Evolutionary conservation across 257 asterid species (phyloP).

Genomic region (Buddleja alternifolia): DNA sequence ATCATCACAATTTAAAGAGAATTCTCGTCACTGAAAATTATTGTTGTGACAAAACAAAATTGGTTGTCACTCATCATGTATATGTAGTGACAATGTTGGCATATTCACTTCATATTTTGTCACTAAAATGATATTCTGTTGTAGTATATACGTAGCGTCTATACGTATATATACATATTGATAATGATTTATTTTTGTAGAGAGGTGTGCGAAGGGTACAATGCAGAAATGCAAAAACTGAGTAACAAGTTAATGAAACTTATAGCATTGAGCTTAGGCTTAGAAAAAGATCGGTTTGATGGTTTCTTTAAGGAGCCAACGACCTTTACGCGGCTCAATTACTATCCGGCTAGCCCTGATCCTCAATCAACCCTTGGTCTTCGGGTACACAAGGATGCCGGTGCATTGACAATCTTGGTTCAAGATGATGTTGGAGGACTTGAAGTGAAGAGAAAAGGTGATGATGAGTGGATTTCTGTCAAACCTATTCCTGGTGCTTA

Average conservation of each 20-base stretch:
- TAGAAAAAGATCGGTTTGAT: slow-evolving; percentile 36
- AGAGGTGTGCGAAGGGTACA: slow-evolving; percentile 51
- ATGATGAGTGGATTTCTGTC: slow-evolving; percentile 62
- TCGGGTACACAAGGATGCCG: slow-evolving; percentile 56
- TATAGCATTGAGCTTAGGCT: slow-evolving; percentile 49
- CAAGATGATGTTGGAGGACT: slow-evolving; percentile 68
- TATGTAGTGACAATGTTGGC: no score
- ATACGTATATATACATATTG: no score
- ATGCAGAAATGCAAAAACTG: slow-evolving; percentile 41
- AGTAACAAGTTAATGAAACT: slow-evolving; percentile 45
- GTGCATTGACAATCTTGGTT: slow-evolving; percentile 48
- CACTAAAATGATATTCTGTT: no score
- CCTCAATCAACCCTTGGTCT: slow-evolving; percentile 62
- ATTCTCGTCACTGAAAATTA: no score
- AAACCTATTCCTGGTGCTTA: slow-evolving; percentile 58
- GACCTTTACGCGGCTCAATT: slow-evolving; percentile 50
- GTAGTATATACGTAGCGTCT: no score
- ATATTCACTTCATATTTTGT: no score
- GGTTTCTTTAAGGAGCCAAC: slow-evolving; percentile 45
- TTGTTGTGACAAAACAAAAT: no score
- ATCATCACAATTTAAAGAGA: no score
- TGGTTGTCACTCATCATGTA: no score
- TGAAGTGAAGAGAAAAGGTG: slow-evolving; percentile 53
- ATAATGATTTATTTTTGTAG: no score
- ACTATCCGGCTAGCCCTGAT: slow-evolving; percentile 59